These are phyloP conservation scores for Coemansia sp. DNA, from an alignment of 192 early-diverging fungal species.

Conservation along the genomic window DNA sequence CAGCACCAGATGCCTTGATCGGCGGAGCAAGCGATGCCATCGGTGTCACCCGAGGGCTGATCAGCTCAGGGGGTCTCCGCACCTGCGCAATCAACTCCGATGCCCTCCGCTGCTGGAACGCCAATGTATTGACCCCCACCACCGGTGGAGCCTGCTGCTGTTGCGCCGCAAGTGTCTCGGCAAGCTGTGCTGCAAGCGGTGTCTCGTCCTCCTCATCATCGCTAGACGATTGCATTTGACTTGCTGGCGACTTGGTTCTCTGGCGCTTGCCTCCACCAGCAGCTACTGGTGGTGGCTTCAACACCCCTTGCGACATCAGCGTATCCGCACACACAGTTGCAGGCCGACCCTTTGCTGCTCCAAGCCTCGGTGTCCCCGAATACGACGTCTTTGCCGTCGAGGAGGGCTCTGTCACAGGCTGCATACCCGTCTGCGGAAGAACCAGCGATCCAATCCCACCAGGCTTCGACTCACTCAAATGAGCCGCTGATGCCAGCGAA, in stretches of 20 bases:
- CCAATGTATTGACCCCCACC: conserved; percentile 2
- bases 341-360: background rate
- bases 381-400: background rate
- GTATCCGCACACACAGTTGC: background rate
- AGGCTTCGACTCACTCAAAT: background rate
- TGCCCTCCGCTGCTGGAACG: conserved; percentile 4
- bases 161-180: conserved; percentile 29
- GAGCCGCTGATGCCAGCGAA: conserved; percentile 6
- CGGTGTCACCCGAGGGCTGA: conserved; percentile 15
- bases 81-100: conserved; percentile 28
- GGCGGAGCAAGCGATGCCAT: conserved; percentile 31
- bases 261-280: conserved; percentile 8
- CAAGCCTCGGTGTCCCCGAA: background rate
- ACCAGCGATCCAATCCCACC: conserved; percentile 22
- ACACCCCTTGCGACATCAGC: background rate
- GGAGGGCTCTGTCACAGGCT: background rate
- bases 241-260: conserved; percentile 6
- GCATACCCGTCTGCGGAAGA: conserved; percentile 14
- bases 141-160: too few species aligned
- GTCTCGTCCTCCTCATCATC: conserved; percentile 49
- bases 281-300: background rate
- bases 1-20: background rate
- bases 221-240: background rate
- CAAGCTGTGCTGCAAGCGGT: conserved; percentile 46
- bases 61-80: conserved; percentile 19